Percentiles rank a stretch among this genome's conserved stretches.
Conservation (phyloP, 495 filamentous ascomycete species). For the Penicillium parvum region DNA sequence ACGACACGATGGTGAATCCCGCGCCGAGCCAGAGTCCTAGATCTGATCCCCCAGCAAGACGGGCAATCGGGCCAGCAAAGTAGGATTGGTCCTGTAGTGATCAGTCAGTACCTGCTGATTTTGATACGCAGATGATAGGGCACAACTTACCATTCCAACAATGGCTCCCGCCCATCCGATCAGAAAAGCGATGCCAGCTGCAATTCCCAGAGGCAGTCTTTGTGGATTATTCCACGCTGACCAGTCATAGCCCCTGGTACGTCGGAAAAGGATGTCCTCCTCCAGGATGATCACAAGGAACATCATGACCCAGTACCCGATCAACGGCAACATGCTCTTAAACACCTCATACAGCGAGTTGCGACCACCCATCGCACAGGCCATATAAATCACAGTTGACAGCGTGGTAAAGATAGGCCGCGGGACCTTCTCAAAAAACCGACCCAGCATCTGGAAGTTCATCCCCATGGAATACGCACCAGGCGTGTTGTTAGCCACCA, state of each 20-base stretch:
- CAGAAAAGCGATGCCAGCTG: slow-evolving; percentile 42
- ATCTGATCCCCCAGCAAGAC: slow-evolving; percentile 32
- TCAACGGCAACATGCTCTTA: slow-evolving; percentile 45
- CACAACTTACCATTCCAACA: slow-evolving; percentile 42
- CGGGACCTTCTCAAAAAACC: slow-evolving; percentile 58
- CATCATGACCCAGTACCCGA: slow-evolving; percentile 50
- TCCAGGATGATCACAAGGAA: slow-evolving; percentile 42
- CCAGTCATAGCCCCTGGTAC: slow-evolving; percentile 40
- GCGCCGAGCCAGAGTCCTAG: slow-evolving; percentile 43
- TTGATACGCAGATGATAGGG: neutral
- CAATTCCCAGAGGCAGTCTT: slow-evolving; percentile 42
- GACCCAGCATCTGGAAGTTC: slow-evolving; percentile 66
- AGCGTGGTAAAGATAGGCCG: slow-evolving; percentile 59
- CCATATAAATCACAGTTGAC: slow-evolving; percentile 38
- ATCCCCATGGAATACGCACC: slow-evolving; percentile 70
- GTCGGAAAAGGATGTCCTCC: slow-evolving; percentile 42
- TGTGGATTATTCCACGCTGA: slow-evolving; percentile 39
- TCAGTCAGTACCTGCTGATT: neutral
- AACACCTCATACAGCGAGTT: slow-evolving; percentile 45
- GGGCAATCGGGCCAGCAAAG: slow-evolving; percentile 45
- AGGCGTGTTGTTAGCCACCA: slow-evolving; percentile 66
- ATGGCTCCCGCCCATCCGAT: slow-evolving; percentile 49
- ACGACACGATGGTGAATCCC: slow-evolving; percentile 39
- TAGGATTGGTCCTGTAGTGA: slow-evolving; percentile 40
- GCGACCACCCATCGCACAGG: slow-evolving; percentile 48